phyloP scores from a whole-genome alignment of 495 filamentous ascomycete species.

The Sabuloglossum arenarium region DNA sequence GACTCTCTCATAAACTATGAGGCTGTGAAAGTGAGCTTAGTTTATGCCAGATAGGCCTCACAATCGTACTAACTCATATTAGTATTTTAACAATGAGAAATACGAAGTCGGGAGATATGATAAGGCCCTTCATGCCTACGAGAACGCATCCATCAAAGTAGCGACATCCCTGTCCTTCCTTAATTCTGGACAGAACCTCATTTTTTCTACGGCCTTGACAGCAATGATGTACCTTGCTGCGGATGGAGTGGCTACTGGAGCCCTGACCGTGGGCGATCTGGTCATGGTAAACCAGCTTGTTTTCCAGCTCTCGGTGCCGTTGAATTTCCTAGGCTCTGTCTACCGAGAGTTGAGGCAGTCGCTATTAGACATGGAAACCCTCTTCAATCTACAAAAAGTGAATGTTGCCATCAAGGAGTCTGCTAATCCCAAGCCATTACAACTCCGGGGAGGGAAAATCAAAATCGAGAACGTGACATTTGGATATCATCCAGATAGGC shows the following conservation, averaged over 20 bases:
- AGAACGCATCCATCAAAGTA: slow-evolving; percentile 89
- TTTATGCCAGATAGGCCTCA: neutral
- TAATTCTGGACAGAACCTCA: slow-evolving; percentile 96
- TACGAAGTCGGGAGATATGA: slow-evolving; percentile 87
- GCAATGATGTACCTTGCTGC: slow-evolving; percentile 97
- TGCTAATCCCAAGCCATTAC: slow-evolving; percentile 47
- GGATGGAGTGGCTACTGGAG: slow-evolving; percentile 62
- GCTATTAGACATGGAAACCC: slow-evolving; percentile 90
- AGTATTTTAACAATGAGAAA: slow-evolving; percentile 95
- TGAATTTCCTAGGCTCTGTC: slow-evolving; percentile 91
- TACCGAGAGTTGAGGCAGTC: slow-evolving; percentile 93
- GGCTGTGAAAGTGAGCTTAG: slow-evolving; percentile 46
- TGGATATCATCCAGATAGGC: slow-evolving; percentile 70
- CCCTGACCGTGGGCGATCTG: slow-evolving; percentile 80
- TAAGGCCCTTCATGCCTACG: slow-evolving; percentile 63
- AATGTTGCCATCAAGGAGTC: slow-evolving; percentile 70
- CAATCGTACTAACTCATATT: neutral
- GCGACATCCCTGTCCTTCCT: slow-evolving; percentile 81
- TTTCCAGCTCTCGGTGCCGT: slow-evolving; percentile 86
- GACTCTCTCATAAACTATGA: slow-evolving; percentile 97
- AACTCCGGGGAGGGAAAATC: slow-evolving; percentile 69
- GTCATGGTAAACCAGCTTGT: slow-evolving; percentile 98
- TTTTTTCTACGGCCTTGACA: slow-evolving; percentile 85
- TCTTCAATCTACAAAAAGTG: slow-evolving; percentile 98
- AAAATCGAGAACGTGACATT: slow-evolving; percentile 88